Conservation (phyloP, 129 eudicot species). For the Chrysanthemum seticuspe region DNA sequence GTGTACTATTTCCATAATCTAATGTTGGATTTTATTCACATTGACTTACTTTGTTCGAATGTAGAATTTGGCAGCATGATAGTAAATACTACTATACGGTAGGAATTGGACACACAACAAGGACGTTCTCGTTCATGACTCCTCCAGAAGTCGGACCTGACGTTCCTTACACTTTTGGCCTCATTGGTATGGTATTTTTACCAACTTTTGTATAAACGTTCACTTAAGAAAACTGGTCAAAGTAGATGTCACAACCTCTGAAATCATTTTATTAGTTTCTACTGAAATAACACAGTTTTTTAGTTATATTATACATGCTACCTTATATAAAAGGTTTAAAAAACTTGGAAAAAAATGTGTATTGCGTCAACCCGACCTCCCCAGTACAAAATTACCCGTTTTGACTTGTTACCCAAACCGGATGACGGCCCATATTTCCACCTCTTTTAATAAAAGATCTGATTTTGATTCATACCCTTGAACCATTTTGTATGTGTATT, state of each 20-base stretch:
- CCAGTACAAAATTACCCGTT: too few relatives aligned
- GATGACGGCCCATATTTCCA: too few relatives aligned
- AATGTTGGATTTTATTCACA: not conserved
- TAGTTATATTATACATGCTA: too few relatives aligned
- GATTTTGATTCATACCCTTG: not conserved
- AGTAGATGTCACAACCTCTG: too few relatives aligned
- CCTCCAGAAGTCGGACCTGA: conserved; percentile 97
- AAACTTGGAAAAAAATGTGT: too few relatives aligned
- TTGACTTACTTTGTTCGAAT: not conserved
- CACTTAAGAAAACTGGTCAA: too few relatives aligned
- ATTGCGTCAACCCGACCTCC: too few relatives aligned
- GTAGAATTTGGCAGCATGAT: conserved; percentile 45
- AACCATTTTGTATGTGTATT: conserved; percentile 8
- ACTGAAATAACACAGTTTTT: too few relatives aligned
- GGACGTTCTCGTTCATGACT: conserved; percentile 78
- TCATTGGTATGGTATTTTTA: conserved; percentile 53
- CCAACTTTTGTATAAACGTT: not conserved
- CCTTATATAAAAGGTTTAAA: too few relatives aligned
- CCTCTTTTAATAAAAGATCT: not conserved
- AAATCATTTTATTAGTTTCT: too few relatives aligned
- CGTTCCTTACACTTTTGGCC: conserved; percentile 89
- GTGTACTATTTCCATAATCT: not conserved
- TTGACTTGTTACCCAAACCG: too few relatives aligned
- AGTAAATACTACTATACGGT: conserved; percentile 75
- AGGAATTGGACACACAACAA: conserved; percentile 53